phyloP scores from a whole-genome alignment of 352 stramenopile species.

The Globisporangium solare region DNA sequence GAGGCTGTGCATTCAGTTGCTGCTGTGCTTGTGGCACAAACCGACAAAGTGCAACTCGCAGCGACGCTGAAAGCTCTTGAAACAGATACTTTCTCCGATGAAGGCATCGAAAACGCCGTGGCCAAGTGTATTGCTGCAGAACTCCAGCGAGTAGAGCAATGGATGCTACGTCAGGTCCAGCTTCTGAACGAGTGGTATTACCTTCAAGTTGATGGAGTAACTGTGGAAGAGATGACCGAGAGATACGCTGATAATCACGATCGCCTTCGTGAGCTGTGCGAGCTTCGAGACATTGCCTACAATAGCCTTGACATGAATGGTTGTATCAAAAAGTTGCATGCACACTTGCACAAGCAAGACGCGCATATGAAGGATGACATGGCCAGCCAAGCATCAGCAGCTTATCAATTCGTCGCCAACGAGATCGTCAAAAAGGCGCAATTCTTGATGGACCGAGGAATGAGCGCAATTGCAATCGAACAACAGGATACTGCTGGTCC shows the following conservation, averaged over 20 bases:
- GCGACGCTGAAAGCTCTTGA: neutral
- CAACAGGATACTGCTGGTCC: neutral
- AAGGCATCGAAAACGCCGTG: slow-evolving; percentile 5
- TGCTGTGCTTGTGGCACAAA: slow-evolving; percentile 11
- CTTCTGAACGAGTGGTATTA: slow-evolving; percentile 62
- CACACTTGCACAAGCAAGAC: slow-evolving; percentile 20
- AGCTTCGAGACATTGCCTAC: slow-evolving; percentile 35
- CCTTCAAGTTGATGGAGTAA: slow-evolving; percentile 33
- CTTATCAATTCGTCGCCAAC: slow-evolving; percentile 29
- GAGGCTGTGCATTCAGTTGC: slow-evolving; percentile 10
- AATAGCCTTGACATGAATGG: slow-evolving; percentile 29
- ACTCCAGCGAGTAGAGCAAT: slow-evolving; percentile 46
- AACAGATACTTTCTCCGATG: neutral
- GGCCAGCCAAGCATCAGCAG: slow-evolving; percentile 8
- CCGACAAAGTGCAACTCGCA: slow-evolving; percentile 1
- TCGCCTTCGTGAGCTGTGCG: slow-evolving; percentile 45
- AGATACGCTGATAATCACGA: slow-evolving; percentile 43
- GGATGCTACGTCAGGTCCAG: slow-evolving; percentile 62
- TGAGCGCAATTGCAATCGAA: slow-evolving; percentile 1
- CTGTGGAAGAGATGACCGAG: slow-evolving; percentile 45
- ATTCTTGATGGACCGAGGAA: slow-evolving; percentile 27
- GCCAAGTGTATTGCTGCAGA: slow-evolving; percentile 30
- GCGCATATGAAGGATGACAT: neutral
- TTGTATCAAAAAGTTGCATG: slow-evolving; percentile 35
- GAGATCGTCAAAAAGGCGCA: slow-evolving; percentile 23